These are phyloP conservation scores for Thermothielavioides terrestris DNA, from an alignment of 495 filamentous ascomycete species.

Conservation along the genomic window DNA sequence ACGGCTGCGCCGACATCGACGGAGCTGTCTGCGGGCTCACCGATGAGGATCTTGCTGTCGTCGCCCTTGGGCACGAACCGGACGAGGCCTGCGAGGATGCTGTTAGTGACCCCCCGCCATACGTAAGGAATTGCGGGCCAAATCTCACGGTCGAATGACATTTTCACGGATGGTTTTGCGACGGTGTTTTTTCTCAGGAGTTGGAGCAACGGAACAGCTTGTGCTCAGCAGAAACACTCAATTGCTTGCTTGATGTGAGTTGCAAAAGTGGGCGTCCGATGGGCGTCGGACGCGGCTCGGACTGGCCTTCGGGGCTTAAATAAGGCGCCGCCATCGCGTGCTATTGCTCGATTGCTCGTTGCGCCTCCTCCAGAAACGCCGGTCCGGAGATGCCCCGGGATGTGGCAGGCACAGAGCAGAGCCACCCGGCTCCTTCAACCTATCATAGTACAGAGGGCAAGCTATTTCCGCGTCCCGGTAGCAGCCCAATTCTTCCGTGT, in stretches of 20 bases:
- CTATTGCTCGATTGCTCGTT: no score
- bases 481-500: background rate
- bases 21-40: constrained; percentile 45
- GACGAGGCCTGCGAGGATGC: constrained; percentile 41
- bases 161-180: background rate
- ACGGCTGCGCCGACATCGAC: constrained; percentile 49
- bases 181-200: background rate
- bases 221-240: background rate
- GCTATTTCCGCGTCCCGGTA: background rate
- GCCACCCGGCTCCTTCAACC: background rate
- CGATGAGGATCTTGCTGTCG: constrained; percentile 43
- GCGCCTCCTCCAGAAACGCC: no score
- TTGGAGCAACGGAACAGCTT: background rate
- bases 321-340: background rate
- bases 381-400: background rate
- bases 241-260: background rate
- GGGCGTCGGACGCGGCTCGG: no score
- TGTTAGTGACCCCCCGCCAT: background rate
- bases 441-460: background rate
- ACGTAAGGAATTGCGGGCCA: no score
- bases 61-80: constrained; percentile 50
- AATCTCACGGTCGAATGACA: constrained; percentile 2
- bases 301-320: constrained; percentile 1
- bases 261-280: background rate
- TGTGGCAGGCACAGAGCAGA: background rate